phyloP scores from a whole-genome alignment of 2,329 filamentous ascomycete genomes.

The Phialophora verrucosa region DNA sequence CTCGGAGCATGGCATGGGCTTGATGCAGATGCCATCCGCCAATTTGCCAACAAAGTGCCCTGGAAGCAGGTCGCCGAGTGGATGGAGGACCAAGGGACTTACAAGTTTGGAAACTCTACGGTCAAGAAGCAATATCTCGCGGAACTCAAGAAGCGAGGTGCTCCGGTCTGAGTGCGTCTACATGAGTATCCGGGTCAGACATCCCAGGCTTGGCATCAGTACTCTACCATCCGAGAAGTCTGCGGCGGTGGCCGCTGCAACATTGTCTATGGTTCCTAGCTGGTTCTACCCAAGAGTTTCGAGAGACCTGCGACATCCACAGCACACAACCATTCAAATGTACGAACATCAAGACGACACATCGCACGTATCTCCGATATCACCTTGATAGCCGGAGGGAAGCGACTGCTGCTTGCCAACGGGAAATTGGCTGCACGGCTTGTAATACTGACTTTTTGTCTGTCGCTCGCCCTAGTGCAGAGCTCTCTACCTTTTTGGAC shows the following conservation, averaged over 20 bases:
- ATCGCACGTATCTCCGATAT: neutral
- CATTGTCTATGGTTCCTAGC: neutral
- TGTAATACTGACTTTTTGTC: neutral
- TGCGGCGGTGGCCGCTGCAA: neutral
- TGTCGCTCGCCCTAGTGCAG: neutral
- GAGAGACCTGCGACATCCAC: neutral
- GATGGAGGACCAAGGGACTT: conserved; percentile 61
- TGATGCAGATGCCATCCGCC: conserved; percentile 22
- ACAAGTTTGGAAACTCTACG: conserved; percentile 65
- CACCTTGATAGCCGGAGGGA: neutral
- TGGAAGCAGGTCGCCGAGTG: conserved; percentile 65
- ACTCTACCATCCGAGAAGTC: neutral
- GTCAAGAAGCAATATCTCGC: conserved; percentile 68
- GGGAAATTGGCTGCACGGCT: neutral
- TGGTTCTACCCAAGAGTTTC: neutral
- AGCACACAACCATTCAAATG: neutral
- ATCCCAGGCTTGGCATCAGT: neutral
- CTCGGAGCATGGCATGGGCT: conserved; percentile 17
- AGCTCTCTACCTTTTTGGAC: neutral
- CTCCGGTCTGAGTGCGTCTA: neutral
- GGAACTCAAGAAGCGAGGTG: conserved; percentile 40
- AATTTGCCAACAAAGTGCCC: conserved; percentile 53
- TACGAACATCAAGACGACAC: neutral
- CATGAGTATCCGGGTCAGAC: neutral
- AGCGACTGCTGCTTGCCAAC: neutral